Evolutionary conservation across 495 filamentous ascomycete species (phyloP).

Genomic region (Talaromyces thailandensis): DNA sequence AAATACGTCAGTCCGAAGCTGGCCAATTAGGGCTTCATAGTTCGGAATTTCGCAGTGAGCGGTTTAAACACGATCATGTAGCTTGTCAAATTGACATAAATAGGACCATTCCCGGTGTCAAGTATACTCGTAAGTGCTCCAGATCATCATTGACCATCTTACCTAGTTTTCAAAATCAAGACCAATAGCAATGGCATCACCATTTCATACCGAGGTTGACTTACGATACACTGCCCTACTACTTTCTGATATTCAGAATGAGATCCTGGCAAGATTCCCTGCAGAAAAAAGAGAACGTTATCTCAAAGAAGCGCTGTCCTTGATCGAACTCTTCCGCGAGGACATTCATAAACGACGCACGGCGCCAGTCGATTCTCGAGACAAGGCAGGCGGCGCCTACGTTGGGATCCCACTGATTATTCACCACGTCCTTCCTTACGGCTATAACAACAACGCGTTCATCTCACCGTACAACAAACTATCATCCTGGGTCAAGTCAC

Average conservation of each 20-base stretch:
- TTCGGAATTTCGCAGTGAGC: not conserved
- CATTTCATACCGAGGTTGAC: slow-evolving; percentile 2
- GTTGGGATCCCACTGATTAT: not conserved
- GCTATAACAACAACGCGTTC: slow-evolving; percentile 3
- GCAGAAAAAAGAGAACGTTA: not conserved
- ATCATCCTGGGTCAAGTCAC: slow-evolving; percentile 2
- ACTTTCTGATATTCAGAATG: not conserved
- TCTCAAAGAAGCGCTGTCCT: not conserved
- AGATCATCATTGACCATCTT: not conserved
- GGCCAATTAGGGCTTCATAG: not conserved
- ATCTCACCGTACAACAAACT: slow-evolving; percentile 3
- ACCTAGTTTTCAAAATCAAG: not conserved
- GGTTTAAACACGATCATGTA: not conserved
- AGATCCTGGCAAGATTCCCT: not conserved
- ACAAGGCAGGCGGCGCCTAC: not conserved
- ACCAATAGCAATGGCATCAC: not conserved
- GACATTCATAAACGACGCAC: not conserved
- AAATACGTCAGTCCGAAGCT: not conserved
- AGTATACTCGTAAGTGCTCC: not conserved
- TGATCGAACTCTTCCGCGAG: not conserved
- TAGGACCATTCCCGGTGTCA: not conserved
- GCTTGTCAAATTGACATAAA: not conserved
- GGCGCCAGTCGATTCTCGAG: not conserved
- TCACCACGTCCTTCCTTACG: slow-evolving; percentile 1
- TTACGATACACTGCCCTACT: slow-evolving; percentile 1